Base-by-base conservation (phyloP, 441 rosid species). In the Manihot esculenta region DNA sequence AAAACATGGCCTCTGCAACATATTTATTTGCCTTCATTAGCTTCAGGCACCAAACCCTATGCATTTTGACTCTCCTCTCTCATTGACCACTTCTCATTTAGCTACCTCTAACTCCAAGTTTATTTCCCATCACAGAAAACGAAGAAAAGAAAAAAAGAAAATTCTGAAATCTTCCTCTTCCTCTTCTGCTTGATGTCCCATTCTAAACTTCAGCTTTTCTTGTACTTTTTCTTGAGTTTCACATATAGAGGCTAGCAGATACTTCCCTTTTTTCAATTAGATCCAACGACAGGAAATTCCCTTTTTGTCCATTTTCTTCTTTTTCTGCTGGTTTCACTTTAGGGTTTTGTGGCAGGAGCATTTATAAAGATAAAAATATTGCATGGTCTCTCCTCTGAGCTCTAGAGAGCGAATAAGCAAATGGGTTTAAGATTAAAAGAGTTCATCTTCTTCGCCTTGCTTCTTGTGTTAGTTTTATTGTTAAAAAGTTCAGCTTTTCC, bases 391-490 rank as follows among this genome's bases (percentile, higher is more conserved):
- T 57, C 41, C 5, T 35, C 26, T 63, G 20, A 45, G 35, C 55
- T 17, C 20, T 47, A 23, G 24, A 58, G 60, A 66, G 23, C 9
- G 62, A 33, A 13, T 71, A 74, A 74, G 83, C 76, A 73, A 77
- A 83, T 69, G 79, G 78, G 76, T 80, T 78, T 71, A 13, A 81
- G 81, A n/a, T 14, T 5, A 68, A 84, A 81, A 76, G 81, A 78
- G 66, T 58, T 79, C 56, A 69, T 56, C 68, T 72, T 66, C 67
- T 54, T 77, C 44, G 79, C 75, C 54, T 69, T 85, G 18, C 77
- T 85, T 51, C 59, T 83, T 58, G 72, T 85, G 62, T 54, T 82
- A 48, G 68, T 86, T 56, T 60, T 84, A 62, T 64, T 81, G 70
- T 53, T 86, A 69, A 50, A 62, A 33, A 21, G 71, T 62, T 72